phyloP scores from a whole-genome alignment of 1,284 basidiomycete genomes.

The Austropuccinia psidii region DNA sequence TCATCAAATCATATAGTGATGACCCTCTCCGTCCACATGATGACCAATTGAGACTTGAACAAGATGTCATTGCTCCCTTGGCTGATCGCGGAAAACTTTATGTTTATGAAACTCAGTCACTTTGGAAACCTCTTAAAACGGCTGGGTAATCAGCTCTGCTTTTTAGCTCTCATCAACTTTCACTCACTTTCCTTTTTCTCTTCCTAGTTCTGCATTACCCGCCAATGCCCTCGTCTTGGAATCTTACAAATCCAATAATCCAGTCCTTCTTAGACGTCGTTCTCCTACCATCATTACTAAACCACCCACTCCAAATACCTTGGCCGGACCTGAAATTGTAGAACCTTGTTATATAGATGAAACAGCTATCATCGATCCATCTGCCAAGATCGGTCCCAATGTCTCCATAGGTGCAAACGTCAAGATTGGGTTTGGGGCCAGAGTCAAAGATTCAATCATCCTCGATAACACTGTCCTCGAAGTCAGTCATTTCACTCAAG shows the following conservation, averaged over 20 bases:
- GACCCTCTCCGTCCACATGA: constrained; percentile 50
- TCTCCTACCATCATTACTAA: constrained; percentile 45
- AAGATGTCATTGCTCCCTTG: constrained; percentile 53
- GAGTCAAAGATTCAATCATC: constrained; percentile 52
- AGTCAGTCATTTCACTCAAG: constrained; percentile 39
- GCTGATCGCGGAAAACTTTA: constrained; percentile 51
- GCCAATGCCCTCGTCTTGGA: constrained; percentile 51
- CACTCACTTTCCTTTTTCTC: background rate
- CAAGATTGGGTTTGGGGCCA: constrained; percentile 49
- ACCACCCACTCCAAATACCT: constrained; percentile 17
- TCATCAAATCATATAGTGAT: too few relatives aligned
- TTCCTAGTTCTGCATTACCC: constrained; percentile 50
- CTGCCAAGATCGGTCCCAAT: constrained; percentile 43
- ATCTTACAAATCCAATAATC: constrained; percentile 46
- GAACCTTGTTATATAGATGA: constrained; percentile 52
- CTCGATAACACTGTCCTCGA: constrained; percentile 51
- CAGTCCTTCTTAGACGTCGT: constrained; percentile 44
- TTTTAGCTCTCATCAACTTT: background rate
- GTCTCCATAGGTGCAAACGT: constrained; percentile 47
- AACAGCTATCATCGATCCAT: constrained; percentile 36
- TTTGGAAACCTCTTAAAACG: constrained; percentile 54
- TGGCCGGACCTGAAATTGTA: constrained; percentile 47
- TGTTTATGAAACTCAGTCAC: constrained; percentile 51
- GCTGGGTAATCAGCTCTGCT: constrained; percentile 48
- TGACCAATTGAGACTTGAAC: constrained; percentile 53